Base-by-base conservation (phyloP, 441 rosid species). In the Biscutella auriculata region DNA sequence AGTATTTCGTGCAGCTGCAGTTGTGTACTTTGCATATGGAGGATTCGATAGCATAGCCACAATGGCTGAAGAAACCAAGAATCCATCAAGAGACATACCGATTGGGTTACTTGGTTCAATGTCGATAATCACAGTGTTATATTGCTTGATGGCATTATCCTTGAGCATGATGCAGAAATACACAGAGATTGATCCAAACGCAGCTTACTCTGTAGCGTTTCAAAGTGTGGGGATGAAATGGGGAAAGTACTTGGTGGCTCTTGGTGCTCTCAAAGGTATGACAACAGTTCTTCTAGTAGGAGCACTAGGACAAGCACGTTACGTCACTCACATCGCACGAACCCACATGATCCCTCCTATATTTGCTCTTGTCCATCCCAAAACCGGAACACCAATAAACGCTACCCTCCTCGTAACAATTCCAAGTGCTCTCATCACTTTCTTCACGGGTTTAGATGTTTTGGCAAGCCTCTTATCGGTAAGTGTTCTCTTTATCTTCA, bases 231-330 rank as follows among this genome's bases (percentile, higher is more conserved):
- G 94, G 5, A 62, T 84, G 94, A 62, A 65, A 15, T 87, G 94
- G 89, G 97, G 88, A 0, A 82, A 83, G 49, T 82, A 78, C 53
- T 62, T 87, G 5, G 94, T 82, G 4, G 85, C 86, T 1, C 46
- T 81, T 1, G 97, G 95, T 5, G 95, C 94, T 7, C 68, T 87
- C 35, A 79, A 87, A 51, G 94, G 89, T 6, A 87, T 83, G 97
- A 86, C 91, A 3, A 79, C 95, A 0, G 87, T 79, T 36, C 59
- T 89, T 48, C 69, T 87, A 4, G 85, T 79, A 34, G 69, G 76
- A 52, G 43, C 80, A 10, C 41, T 87, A 0, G 83, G 82, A 10
- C 97, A 86, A 63, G 82, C 91, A 23, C 73, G 93, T 2, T 89
- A 89, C 52, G 75, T 84, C 63, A 86, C 93, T 5, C 95, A 82